These are phyloP conservation scores for Meyerozyma elateridarum DNA, from an alignment of 1,139 yeast species.

Conservation along the genomic window DNA sequence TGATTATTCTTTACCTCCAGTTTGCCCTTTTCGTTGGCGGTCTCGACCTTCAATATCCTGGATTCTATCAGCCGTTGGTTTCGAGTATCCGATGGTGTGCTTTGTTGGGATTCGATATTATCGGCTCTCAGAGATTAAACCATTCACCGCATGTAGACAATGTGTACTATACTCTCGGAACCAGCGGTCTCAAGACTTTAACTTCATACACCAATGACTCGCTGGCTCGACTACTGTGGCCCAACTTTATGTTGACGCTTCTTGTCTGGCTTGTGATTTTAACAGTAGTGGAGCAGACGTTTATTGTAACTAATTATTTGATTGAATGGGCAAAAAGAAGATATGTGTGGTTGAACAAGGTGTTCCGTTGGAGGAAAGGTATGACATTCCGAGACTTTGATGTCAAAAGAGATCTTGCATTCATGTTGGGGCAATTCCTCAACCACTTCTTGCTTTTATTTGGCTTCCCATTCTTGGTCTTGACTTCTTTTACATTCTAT, in stretches of 20 bases:
- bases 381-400: constrained; percentile 9
- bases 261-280: constrained; percentile 25
- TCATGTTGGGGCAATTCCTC: constrained; percentile 30
- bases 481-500: constrained; percentile 36
- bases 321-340: constrained; percentile 8
- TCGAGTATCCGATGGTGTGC: constrained; percentile 35
- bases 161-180: constrained; percentile 30
- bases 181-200: constrained; percentile 30
- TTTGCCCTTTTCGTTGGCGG: constrained; percentile 56
- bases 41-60: constrained; percentile 56
- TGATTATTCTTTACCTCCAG: constrained; percentile 49
- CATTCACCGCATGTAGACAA: constrained; percentile 24
- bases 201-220: constrained; percentile 24
- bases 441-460: constrained; percentile 31
- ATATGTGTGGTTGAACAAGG: constrained; percentile 5
- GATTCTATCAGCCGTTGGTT: constrained; percentile 56
- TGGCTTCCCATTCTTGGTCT: constrained; percentile 43
- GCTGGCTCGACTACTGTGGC: constrained; percentile 34
- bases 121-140: constrained; percentile 9
- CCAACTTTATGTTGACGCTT: constrained; percentile 36
- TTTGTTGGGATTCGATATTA: constrained; percentile 26
- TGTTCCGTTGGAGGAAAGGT: neutral
- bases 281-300: constrained; percentile 20
- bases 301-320: constrained; percentile 17
- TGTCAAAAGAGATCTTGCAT: constrained; percentile 20